These are phyloP conservation scores for Pulveroboletus sp. DNA, from an alignment of 768 basidiomycete species.

Conservation along the genomic window DNA sequence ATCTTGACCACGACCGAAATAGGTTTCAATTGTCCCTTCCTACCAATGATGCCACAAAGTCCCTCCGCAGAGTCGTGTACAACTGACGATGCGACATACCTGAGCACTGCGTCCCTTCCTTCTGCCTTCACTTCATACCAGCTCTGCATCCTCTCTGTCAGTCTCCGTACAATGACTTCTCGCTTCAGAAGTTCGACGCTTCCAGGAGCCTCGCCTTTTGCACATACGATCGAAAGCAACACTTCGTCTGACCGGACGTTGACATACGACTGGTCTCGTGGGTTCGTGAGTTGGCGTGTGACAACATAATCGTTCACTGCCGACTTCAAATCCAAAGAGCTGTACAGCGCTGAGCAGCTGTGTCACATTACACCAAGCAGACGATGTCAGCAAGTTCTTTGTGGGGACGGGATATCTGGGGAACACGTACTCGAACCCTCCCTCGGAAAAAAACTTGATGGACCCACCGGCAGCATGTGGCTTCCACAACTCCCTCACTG, in stretches of 20 bases:
- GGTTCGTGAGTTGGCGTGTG: constrained; percentile 57
- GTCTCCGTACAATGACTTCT: constrained; percentile 52
- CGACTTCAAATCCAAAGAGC: constrained; percentile 49
- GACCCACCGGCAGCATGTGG: constrained; percentile 49
- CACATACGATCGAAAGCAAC: constrained; percentile 34
- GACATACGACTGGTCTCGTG: constrained; percentile 62
- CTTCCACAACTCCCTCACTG: constrained; percentile 71
- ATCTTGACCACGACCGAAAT: constrained; percentile 66
- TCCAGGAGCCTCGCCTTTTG: constrained; percentile 29
- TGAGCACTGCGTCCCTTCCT: constrained; percentile 52
- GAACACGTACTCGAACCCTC: constrained; percentile 54
- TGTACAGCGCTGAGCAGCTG: constrained; percentile 54
- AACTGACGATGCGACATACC: constrained; percentile 40
- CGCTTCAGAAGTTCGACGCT: constrained; percentile 56
- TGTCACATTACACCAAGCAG: not conserved
- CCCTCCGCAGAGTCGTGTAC: not conserved
- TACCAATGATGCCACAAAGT: constrained; percentile 24
- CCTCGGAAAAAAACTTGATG: constrained; percentile 55
- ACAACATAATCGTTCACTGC: constrained; percentile 61
- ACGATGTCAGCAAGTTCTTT: not conserved
- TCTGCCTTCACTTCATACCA: constrained; percentile 64
- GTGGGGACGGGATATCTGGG: not conserved
- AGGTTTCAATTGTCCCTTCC: constrained; percentile 73
- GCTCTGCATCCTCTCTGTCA: constrained; percentile 65
- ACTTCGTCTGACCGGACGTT: constrained; percentile 50